Percentiles rank a stretch among this genome's conserved stretches.
Evolutionary conservation across 768 basidiomycete genomes (phyloP).

Genomic region (Pisolithus orientalis): DNA sequence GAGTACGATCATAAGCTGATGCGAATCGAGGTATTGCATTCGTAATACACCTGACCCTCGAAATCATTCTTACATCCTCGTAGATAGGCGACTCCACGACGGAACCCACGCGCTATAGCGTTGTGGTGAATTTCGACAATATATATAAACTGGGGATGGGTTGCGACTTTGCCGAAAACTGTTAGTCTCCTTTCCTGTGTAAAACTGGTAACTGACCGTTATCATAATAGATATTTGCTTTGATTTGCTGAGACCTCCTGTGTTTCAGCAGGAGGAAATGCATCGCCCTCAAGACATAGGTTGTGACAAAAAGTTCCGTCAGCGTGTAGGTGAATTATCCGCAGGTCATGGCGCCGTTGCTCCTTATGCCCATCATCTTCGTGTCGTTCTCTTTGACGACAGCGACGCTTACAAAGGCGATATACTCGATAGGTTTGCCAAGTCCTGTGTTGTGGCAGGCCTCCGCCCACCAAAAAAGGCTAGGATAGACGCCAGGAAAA

Average conservation of each 20-base stretch:
- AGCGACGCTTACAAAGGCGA: slow-evolving; percentile 27
- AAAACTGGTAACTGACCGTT: slow-evolving; percentile 9
- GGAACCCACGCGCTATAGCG: slow-evolving; percentile 43
- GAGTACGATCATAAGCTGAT: slow-evolving; percentile 67
- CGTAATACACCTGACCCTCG: slow-evolving; percentile 8
- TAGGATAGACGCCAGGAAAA: slow-evolving; percentile 43
- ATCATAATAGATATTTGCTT: slow-evolving; percentile 53
- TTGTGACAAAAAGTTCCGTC: slow-evolving; percentile 42
- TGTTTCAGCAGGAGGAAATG: slow-evolving; percentile 55
- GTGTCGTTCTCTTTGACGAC: slow-evolving; percentile 51
- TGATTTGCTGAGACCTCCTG: slow-evolving; percentile 58
- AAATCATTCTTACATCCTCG: background rate
- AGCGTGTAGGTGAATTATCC: slow-evolving; percentile 53
- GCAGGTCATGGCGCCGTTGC: slow-evolving; percentile 54
- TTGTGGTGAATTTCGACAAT: slow-evolving; percentile 51
- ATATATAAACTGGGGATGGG: slow-evolving; percentile 59
- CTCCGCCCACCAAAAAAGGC: slow-evolving; percentile 30
- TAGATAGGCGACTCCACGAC: slow-evolving; percentile 55
- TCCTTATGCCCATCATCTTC: slow-evolving; percentile 67
- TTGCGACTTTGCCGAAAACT: slow-evolving; percentile 54
- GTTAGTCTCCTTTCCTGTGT: slow-evolving; percentile 31
- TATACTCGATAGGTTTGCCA: slow-evolving; percentile 42
- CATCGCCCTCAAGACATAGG: slow-evolving; percentile 38
- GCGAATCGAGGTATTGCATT: slow-evolving; percentile 45
- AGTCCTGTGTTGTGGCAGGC: slow-evolving; percentile 48